Evolutionary conservation across 208 protist species (phyloP).

Genomic region (Leishmania braziliensis): DNA sequence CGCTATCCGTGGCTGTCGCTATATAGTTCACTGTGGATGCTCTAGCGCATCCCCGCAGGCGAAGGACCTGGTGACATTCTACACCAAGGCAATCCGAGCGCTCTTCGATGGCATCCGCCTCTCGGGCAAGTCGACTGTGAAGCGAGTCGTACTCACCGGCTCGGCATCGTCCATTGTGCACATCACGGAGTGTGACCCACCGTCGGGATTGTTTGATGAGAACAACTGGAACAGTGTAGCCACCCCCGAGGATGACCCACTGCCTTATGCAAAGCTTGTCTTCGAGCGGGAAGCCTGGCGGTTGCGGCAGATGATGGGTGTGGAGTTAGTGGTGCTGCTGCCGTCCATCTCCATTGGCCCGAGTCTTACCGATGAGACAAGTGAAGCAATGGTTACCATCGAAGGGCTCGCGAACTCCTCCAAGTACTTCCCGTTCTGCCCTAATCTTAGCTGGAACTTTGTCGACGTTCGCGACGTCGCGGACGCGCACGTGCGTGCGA

Average conservation of each 20-base stretch:
- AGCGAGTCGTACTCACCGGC: slow-evolving; percentile 86
- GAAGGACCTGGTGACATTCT: slow-evolving; percentile 54
- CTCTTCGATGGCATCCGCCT: slow-evolving; percentile 89
- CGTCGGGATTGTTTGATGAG: slow-evolving; percentile 76
- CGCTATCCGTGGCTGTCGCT: slow-evolving; percentile 78
- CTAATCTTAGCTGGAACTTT: slow-evolving; percentile 90
- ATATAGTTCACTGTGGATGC: slow-evolving; percentile 91
- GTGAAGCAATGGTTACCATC: slow-evolving; percentile 78
- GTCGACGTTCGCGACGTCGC: slow-evolving; percentile 91
- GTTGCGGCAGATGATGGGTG: slow-evolving; percentile 85
- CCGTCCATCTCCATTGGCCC: slow-evolving; percentile 86
- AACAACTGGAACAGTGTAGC: slow-evolving; percentile 80
- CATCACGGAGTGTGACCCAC: slow-evolving; percentile 68
- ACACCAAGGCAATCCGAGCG: slow-evolving; percentile 77
- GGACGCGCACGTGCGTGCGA: slow-evolving; percentile 80
- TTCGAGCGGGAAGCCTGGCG: slow-evolving; percentile 92
- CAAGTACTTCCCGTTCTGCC: slow-evolving; percentile 75
- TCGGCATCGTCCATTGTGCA: slow-evolving; percentile 81
- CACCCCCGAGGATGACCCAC: slow-evolving; percentile 64
- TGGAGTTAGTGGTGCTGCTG: slow-evolving; percentile 88
- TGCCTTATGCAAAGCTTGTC: slow-evolving; percentile 76
- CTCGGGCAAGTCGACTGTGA: slow-evolving; percentile 77
- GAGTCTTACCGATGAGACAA: slow-evolving; percentile 80
- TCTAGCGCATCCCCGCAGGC: slow-evolving; percentile 34
- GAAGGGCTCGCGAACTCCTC: slow-evolving; percentile 73